Base-by-base conservation (phyloP, 805 yeast species). In the Tanozyma kutaoensis region DNA sequence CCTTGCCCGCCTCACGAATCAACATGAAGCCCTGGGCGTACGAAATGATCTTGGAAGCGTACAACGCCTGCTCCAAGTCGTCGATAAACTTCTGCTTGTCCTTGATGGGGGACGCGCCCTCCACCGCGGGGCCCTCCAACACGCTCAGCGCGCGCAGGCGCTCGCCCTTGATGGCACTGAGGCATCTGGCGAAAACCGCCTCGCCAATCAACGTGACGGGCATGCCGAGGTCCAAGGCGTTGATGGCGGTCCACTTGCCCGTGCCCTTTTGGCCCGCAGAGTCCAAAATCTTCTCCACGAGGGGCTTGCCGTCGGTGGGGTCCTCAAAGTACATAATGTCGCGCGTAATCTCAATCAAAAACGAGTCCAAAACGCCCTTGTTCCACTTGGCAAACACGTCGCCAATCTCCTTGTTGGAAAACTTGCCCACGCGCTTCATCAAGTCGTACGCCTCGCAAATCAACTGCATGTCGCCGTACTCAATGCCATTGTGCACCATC, bases 401-500 rank as follows among this genome's bases (percentile, higher is more conserved):
- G 46, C 93, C 84, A 50, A 86, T 85, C 71, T 88, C 97, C 58
- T 74, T 73, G 69, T 84, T 78, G 40, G 78, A 52, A 68, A 91
- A 72, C 40, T 85, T 82, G 56, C 93, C 95, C 45, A 82, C 76
- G 59, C 95, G 74, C 73, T 84, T 88, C 77, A 88, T 66, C 56
- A 88, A 66, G 58, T 86, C 96, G 65, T 88, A 88, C 40, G 96
- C 95, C 69, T 88, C 98, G 62, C 88, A 76, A 56, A 88, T 88
- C 70, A 88, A 72, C 69, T 88, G 98, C 98, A 88, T 88, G 65
- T 88, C 98, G 72, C 97, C 98, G 62, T 88, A 88, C 67, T 88
- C 98, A 47, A 88, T 88, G 80, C 98, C 98, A 59, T 88, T 88
- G 73, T 88, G 98, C 40, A 91, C 97, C 98, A 91, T 91, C 72